A percentile compares a stretch with the other conserved stretches of the same genome.
phyloP scores from a whole-genome alignment of 1,284 basidiomycete genomes.

The Trichosporon ovoides region DNA sequence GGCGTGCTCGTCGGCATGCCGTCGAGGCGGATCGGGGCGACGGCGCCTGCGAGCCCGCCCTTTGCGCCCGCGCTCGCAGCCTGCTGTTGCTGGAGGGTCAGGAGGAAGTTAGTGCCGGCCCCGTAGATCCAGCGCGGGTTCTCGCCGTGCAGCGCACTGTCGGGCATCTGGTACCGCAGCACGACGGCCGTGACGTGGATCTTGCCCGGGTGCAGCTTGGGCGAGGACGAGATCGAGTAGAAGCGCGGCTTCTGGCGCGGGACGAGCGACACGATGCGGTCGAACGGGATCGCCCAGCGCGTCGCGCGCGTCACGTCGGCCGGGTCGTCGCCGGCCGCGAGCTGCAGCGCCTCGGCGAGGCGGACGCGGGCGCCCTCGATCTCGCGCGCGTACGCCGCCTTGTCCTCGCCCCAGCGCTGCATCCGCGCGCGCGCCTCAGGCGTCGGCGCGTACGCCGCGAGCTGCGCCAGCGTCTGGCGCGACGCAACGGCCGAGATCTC shows the following conservation, averaged over 20 bases:
- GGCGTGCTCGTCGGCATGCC: slow-evolving; percentile 57
- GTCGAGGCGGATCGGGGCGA: slow-evolving; percentile 13
- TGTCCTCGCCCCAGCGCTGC: slow-evolving; percentile 73
- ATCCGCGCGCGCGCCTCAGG: slow-evolving; percentile 69
- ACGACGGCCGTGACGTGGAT: slow-evolving; percentile 84
- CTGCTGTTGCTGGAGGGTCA: slow-evolving; percentile 77
- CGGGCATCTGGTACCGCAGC: slow-evolving; percentile 73
- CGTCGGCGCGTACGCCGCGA: slow-evolving; percentile 82
- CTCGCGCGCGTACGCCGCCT: slow-evolving; percentile 71
- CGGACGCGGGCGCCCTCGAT: slow-evolving; percentile 78
- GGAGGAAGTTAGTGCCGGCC: slow-evolving; percentile 83
- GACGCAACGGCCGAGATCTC: slow-evolving; percentile 89
- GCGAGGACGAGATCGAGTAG: slow-evolving; percentile 97
- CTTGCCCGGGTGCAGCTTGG: slow-evolving; percentile 78
- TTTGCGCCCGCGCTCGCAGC: slow-evolving; percentile 48
- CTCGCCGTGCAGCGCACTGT: slow-evolving; percentile 53
- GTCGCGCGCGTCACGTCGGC: slow-evolving; percentile 56
- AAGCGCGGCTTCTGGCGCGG: slow-evolving; percentile 94
- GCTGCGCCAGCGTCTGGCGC: slow-evolving; percentile 80
- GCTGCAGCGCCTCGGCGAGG: slow-evolving; percentile 82
- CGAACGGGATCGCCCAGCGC: slow-evolving; percentile 86
- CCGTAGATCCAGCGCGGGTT: slow-evolving; percentile 63
- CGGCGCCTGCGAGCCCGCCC: slow-evolving; percentile 18
- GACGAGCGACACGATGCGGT: slow-evolving; percentile 87
- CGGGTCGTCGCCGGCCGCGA: slow-evolving; percentile 69